These are phyloP conservation scores for Leccinum uliginosum DNA, from an alignment of 768 basidiomycete genomes.

Conservation along the genomic window DNA sequence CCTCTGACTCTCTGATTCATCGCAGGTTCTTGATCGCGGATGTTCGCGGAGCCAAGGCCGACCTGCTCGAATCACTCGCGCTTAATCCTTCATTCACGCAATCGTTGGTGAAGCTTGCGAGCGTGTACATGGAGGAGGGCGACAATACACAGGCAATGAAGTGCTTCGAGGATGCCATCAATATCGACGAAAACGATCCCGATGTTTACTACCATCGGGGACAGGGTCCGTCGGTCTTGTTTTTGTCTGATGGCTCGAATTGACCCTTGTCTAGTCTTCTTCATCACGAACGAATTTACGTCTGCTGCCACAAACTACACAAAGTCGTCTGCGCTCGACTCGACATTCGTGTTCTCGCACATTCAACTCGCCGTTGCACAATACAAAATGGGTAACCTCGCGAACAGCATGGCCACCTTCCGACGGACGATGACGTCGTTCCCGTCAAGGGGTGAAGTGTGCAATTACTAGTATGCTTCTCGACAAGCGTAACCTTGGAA, in stretches of 20 bases:
- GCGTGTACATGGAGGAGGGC: conserved; percentile 94
- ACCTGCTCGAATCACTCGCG: conserved; percentile 72
- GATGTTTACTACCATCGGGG: conserved; percentile 99
- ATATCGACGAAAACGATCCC: conserved; percentile 77
- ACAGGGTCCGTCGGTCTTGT: conserved; percentile 54
- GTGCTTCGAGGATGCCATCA: conserved; percentile 87
- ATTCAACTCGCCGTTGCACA: conserved; percentile 96
- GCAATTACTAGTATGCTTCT: conserved; percentile 84
- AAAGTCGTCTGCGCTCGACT: conserved; percentile 83
- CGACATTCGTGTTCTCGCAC: conserved; percentile 90
- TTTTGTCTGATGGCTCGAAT: not conserved
- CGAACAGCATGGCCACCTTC: conserved; percentile 88
- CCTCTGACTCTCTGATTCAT: not conserved
- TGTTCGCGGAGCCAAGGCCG: conserved; percentile 73
- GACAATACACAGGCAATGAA: conserved; percentile 78
- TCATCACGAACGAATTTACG: conserved; percentile 88
- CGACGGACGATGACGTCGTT: conserved; percentile 78
- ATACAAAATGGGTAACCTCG: conserved; percentile 81
- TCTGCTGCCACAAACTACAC: conserved; percentile 89
- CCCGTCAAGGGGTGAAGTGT: conserved; percentile 83
- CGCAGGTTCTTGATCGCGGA: conserved; percentile 85
- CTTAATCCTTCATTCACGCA: conserved; percentile 73
- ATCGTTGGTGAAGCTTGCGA: conserved; percentile 93
- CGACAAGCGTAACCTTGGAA: not conserved
- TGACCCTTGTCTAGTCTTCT: conserved; percentile 56